Conservation (phyloP, 148 eudicot genomes). For the Drosera capensis region DNA sequence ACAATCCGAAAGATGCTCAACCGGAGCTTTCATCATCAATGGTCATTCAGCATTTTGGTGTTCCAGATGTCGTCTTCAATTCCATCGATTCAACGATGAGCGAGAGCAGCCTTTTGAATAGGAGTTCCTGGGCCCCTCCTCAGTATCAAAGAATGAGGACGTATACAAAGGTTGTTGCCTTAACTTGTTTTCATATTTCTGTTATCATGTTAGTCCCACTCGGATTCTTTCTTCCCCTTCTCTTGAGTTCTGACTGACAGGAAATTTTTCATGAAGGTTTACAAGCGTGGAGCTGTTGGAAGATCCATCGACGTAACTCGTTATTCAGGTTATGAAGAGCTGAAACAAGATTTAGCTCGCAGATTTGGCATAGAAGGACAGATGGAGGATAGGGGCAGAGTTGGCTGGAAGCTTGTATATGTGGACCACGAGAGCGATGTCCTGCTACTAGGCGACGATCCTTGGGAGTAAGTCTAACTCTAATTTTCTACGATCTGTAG, state of each 20-base stretch:
- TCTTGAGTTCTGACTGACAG: slow-evolving; percentile 6
- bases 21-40: slow-evolving; percentile 80
- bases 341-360: slow-evolving; percentile 87
- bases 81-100: slow-evolving; percentile 69
- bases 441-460: slow-evolving; percentile 91
- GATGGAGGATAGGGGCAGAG: slow-evolving; percentile 74
- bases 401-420: slow-evolving; percentile 95
- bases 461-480: slow-evolving; percentile 96
- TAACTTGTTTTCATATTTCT: not conserved
- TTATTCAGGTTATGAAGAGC: slow-evolving; percentile 80
- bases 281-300: slow-evolving; percentile 99
- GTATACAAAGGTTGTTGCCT: slow-evolving; percentile 58
- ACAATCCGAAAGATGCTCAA: slow-evolving; percentile 60
- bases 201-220: not conserved
- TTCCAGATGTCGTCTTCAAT: slow-evolving; percentile 80
- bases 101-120: slow-evolving; percentile 57
- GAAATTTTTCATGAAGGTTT: slow-evolving; percentile 41
- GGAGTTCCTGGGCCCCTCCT: slow-evolving; percentile 60
- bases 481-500: not conserved
- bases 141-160: slow-evolving; percentile 78
- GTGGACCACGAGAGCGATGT: slow-evolving; percentile 90
- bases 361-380: slow-evolving; percentile 97
- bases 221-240: too few species aligned
- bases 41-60: slow-evolving; percentile 89
- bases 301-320: slow-evolving; percentile 85